These are phyloP conservation scores for Reticulascus tulasneorum DNA, from an alignment of 2,329 filamentous ascomycete genomes.

Conservation along the genomic window DNA sequence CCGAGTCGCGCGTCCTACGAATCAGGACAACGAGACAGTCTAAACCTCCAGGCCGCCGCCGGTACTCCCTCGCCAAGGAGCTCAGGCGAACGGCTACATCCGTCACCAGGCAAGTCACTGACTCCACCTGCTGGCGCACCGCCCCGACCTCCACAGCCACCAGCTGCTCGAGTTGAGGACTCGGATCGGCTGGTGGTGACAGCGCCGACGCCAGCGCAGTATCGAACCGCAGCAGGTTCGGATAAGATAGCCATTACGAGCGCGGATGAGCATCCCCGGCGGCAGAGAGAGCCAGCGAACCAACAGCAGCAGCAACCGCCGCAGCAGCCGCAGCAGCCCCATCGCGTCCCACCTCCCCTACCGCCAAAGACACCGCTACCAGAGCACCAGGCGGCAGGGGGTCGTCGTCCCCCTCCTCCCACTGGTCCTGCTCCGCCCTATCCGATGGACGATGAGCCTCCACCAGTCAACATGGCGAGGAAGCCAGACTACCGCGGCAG, in stretches of 20 bases:
- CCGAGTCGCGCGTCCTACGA: slow-evolving; percentile 53
- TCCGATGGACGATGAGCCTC: slow-evolving; percentile 74
- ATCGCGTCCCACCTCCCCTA: slow-evolving; percentile 56
- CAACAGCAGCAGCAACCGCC: slow-evolving; percentile 21
- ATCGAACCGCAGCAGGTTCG: slow-evolving; percentile 51
- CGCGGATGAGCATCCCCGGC: slow-evolving; percentile 53
- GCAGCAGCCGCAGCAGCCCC: slow-evolving; percentile 31
- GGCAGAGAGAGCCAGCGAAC: slow-evolving; percentile 23
- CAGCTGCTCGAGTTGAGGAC: slow-evolving; percentile 33
- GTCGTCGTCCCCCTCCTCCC: slow-evolving; percentile 24
- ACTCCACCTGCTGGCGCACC: slow-evolving; percentile 19
- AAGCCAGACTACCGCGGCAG: slow-evolving; percentile 71
- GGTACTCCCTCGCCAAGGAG: slow-evolving; percentile 41
- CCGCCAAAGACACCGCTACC: slow-evolving; percentile 75
- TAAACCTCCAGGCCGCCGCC: slow-evolving; percentile 36
- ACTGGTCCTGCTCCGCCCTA: slow-evolving; percentile 59
- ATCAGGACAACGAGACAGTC: slow-evolving; percentile 50
- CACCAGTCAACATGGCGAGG: slow-evolving; percentile 76
- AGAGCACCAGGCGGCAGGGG: slow-evolving; percentile 37
- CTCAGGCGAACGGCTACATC: slow-evolving; percentile 43
- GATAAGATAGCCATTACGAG: slow-evolving; percentile 67
- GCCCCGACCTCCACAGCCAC: slow-evolving; percentile 25
- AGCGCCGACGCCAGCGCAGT: slow-evolving; percentile 57
- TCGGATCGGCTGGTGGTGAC: slow-evolving; percentile 52
- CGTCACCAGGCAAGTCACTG: slow-evolving; percentile 24